Evolutionary conservation across 768 basidiomycete species (phyloP), one percentile per base, ranked within the genome.

Genomic region (Mycena galericulata): DNA sequence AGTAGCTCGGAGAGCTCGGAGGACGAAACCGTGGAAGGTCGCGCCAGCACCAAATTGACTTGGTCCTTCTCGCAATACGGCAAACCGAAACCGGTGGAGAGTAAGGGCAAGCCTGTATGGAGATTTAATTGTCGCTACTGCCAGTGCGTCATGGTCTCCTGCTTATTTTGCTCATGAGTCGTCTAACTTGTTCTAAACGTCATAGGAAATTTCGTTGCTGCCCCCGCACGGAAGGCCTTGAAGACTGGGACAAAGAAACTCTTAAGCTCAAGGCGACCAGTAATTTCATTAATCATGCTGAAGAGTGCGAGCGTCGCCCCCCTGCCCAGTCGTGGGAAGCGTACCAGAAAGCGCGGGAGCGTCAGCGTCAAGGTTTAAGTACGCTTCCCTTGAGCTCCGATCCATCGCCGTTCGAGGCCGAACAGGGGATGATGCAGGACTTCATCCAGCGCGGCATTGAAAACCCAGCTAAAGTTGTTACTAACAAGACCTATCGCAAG

Each of bases 71-170:
- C 57, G 2, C 65, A 67, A 41, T 67, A 38, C 24, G 8, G 29
- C 24, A 32, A n/a, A 12, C 56, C 58, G 49, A 60, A 54, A 61
- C 32, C 14, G 11, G 24, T 29, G 14, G 40, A 4, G 36, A 51
- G 12, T 12, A 50, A 15, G 26, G 14, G 18, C 18, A 26, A 24
- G 20, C 50, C 26, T 5, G 9, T 55, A 2, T 67, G 66, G 59
- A 53, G 55, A 40, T 55, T 67, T n/a, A 20, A 2, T n/a, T 64
- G 62, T 41, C 45, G 62, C 20, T 56, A 64, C n/a, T 64, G 62
- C 62, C 15, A n/a, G 62, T 64, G n/a, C 20, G 62, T 47, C 12
- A 36, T 36, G 22, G 34, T 47, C 20, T 50, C 18, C 55, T 40
- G 24, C 24, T 24, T 30, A 20, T 32, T 46, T 51, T 32, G 32